phyloP scores from a whole-genome alignment of 2,329 filamentous ascomycete species.

The Sporothrix luriei region DNA sequence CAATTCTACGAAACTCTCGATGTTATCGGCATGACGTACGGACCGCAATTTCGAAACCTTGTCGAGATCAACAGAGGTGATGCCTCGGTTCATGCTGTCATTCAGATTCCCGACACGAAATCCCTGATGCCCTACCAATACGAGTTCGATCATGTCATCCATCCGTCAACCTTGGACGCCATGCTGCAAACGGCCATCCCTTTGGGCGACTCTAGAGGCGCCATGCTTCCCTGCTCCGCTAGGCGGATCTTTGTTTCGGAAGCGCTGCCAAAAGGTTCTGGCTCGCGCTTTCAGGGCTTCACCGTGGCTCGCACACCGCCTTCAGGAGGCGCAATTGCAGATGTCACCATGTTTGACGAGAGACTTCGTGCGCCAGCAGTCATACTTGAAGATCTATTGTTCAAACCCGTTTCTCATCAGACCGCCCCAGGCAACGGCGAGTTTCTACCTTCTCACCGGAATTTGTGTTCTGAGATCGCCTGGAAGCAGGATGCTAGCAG shows the following conservation, averaged over 20 bases:
- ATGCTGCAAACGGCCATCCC: constrained; percentile 58
- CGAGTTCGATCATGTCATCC: constrained; percentile 59
- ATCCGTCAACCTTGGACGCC: constrained; percentile 60
- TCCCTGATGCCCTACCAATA: constrained; percentile 56
- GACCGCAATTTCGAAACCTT: constrained; percentile 55
- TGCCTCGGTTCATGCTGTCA: constrained; percentile 41
- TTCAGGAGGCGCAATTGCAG: constrained; percentile 47
- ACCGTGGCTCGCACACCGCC: constrained; percentile 45
- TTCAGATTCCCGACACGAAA: constrained; percentile 54
- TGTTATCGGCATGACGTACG: constrained; percentile 56
- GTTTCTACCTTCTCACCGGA: constrained; percentile 54
- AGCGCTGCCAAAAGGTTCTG: constrained; percentile 42
- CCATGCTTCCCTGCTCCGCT: constrained; percentile 56
- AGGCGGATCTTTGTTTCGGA: constrained; percentile 52
- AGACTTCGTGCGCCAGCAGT: constrained; percentile 45
- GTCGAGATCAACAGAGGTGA: constrained; percentile 35
- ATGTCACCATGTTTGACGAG: constrained; percentile 49
- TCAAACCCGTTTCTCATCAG: constrained; percentile 45
- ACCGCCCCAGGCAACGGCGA: constrained; percentile 39
- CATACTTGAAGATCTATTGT: constrained; percentile 50
- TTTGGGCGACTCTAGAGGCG: constrained; percentile 44
- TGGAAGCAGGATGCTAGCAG: constrained; percentile 50
- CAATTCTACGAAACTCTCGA: constrained; percentile 57
- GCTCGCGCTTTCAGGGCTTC: constrained; percentile 48
- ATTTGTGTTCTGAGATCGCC: constrained; percentile 52